Evolutionary conservation across 2,329 filamentous ascomycete species (phyloP).

Genomic region (Gremmenia infestans): DNA sequence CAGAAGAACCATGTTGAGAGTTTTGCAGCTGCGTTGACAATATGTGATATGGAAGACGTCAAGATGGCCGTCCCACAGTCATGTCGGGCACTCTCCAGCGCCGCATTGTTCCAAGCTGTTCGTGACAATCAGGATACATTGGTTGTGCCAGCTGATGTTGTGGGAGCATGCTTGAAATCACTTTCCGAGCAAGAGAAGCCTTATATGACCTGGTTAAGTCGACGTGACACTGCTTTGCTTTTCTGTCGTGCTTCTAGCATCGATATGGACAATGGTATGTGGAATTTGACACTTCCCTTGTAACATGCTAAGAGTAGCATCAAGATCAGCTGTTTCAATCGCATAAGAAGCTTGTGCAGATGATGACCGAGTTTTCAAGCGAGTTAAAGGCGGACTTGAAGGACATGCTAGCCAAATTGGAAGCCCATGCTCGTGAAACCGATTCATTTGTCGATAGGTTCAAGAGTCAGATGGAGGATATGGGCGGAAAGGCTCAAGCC

Average conservation of each 20-base stretch:
- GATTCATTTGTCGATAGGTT: conserved; percentile 23
- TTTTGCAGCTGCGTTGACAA: conserved; percentile 56
- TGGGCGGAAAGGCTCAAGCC: conserved; percentile 20
- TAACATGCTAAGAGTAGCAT: conserved; percentile 11
- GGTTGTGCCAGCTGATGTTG: conserved; percentile 23
- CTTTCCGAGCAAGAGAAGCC: conserved; percentile 50
- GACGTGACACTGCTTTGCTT: conserved; percentile 52
- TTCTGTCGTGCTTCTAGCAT: conserved; percentile 58
- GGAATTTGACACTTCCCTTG: background rate
- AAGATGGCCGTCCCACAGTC: conserved; percentile 43
- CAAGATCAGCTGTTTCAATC: conserved; percentile 29
- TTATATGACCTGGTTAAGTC: conserved; percentile 63
- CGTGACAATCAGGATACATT: conserved; percentile 30
- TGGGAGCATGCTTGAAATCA: conserved; percentile 48
- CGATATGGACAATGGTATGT: conserved; percentile 50
- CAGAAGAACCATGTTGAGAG: conserved; percentile 45
- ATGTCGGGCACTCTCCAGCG: conserved; percentile 42
- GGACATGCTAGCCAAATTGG: conserved; percentile 19
- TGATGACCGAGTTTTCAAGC: conserved; percentile 25
- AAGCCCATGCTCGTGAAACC: conserved; percentile 13
- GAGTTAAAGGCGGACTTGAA: conserved; percentile 22
- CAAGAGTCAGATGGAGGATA: conserved; percentile 16
- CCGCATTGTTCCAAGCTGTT: conserved; percentile 32
- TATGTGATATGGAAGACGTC: conserved; percentile 56
- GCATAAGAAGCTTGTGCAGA: conserved; percentile 25